phyloP scores from a whole-genome alignment of 257 asterid genomes.

The Plantago major region DNA sequence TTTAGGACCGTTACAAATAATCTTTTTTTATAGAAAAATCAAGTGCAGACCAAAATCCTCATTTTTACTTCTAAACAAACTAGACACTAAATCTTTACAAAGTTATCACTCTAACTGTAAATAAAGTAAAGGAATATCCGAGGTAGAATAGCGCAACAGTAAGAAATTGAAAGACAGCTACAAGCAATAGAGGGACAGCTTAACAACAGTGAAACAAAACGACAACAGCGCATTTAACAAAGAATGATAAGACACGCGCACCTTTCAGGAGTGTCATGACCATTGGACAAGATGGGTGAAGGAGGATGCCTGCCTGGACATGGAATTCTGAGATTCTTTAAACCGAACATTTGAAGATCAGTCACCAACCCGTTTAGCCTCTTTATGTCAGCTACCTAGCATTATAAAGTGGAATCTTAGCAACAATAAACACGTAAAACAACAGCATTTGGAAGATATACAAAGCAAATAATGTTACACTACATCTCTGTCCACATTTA shows the following conservation, averaged over 20 bases:
- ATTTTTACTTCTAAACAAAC: no score
- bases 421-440: slow-evolving; percentile 5
- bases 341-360: slow-evolving; percentile 89
- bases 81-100: no score
- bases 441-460: neutral
- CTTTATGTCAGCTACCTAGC: slow-evolving; percentile 81
- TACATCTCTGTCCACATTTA: neutral
- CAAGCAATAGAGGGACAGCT: no score
- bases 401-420: slow-evolving; percentile 19
- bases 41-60: no score
- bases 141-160: no score
- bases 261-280: slow-evolving; percentile 41
- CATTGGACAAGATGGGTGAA: slow-evolving; percentile 55
- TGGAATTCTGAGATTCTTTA: slow-evolving; percentile 72
- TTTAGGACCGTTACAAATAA: no score
- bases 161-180: no score
- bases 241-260: slow-evolving; percentile 27
- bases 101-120: no score
- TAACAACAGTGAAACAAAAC: no score
- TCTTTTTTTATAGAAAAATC: no score
- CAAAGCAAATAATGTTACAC: no score
- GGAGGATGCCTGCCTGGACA: slow-evolving; percentile 87
- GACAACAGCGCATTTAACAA: neutral
- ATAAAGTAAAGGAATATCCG: no score
- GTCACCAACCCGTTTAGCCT: slow-evolving; percentile 77